Conservation (phyloP, 306 rosid species). For the Trifolium fragiferum region DNA sequence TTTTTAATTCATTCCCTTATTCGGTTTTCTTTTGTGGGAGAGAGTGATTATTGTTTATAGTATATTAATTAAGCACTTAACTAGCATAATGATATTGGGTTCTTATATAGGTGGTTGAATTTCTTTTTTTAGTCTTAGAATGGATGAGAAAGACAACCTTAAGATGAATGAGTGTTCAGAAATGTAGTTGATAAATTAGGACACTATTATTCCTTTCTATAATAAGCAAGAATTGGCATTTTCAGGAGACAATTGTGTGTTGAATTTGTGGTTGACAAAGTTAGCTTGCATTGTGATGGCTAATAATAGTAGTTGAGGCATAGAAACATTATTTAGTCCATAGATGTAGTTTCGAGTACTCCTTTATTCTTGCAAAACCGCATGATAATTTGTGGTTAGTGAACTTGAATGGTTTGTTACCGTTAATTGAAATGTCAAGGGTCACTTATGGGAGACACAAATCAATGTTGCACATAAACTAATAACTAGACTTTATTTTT, state of each 20-base stretch:
- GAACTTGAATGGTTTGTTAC: neutral
- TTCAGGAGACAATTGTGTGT: constrained; percentile 6
- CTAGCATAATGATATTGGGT: neutral
- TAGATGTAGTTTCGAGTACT: neutral
- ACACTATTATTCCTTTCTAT: constrained; percentile 31
- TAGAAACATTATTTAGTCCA: neutral
- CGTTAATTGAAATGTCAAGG: constrained; percentile 18
- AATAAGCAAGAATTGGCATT: constrained; percentile 10
- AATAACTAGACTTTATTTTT: no score
- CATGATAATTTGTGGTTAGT: constrained; percentile 12
- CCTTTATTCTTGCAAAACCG: constrained; percentile 38
- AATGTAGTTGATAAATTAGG: constrained; percentile 2
- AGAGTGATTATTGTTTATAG: constrained; percentile 19
- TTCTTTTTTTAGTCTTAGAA: constrained; percentile 8
- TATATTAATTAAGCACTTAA: neutral
- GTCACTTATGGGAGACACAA: neutral
- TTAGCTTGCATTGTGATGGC: constrained; percentile 32
- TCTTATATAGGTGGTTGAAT: constrained; percentile 39
- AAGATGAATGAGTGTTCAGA: constrained; percentile 31
- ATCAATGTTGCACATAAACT: no score
- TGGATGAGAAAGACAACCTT: constrained; percentile 32
- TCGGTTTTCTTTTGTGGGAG: constrained; percentile 36
- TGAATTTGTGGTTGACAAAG: constrained; percentile 30
- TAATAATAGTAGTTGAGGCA: constrained; percentile 27
- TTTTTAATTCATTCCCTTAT: constrained; percentile 35